A percentile compares a stretch with the other conserved stretches of the same genome.
These are phyloP conservation scores for Lineolata rhizophorae DNA, from an alignment of 495 filamentous ascomycete genomes.

Conservation along the genomic window DNA sequence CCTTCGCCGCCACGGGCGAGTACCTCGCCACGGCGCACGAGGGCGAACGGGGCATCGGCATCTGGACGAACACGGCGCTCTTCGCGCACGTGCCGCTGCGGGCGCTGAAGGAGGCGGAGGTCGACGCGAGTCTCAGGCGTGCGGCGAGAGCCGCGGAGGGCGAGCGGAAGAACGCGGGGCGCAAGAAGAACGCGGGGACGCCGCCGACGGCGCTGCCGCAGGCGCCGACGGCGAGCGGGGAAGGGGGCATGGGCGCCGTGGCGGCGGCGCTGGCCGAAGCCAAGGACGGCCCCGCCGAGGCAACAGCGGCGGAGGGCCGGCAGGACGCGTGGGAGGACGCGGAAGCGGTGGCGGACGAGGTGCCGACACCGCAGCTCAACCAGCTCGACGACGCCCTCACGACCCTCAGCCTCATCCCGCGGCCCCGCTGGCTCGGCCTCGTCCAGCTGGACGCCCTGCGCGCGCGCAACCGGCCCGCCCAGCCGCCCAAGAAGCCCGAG, in stretches of 20 bases:
- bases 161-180: no score
- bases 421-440: slow-evolving; percentile 79
- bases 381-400: slow-evolving; percentile 62
- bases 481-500: slow-evolving; percentile 74
- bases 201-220: slow-evolving; percentile 20
- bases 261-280: slow-evolving; percentile 45
- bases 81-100: slow-evolving; percentile 74
- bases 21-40: slow-evolving; percentile 77
- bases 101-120: slow-evolving; percentile 52
- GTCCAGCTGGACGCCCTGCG: slow-evolving; percentile 78
- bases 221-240: slow-evolving; percentile 54
- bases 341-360: slow-evolving; percentile 18
- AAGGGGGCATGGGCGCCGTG: slow-evolving; percentile 46
- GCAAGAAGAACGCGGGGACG: no score
- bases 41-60: slow-evolving; percentile 64
- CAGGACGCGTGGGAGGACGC: slow-evolving; percentile 9
- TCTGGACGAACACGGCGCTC: slow-evolving; percentile 80
- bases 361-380: slow-evolving; percentile 32
- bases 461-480: slow-evolving; percentile 82
- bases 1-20: slow-evolving; percentile 77
- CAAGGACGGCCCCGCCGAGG: slow-evolving; percentile 19
- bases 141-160: no score
- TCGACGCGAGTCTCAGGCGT: no score
- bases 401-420: slow-evolving; percentile 74
- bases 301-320: slow-evolving; percentile 22